Evolutionary conservation across 768 basidiomycete species (phyloP), one percentile per base, ranked within the genome.

Genomic region (Phaffia tasmanica): DNA sequence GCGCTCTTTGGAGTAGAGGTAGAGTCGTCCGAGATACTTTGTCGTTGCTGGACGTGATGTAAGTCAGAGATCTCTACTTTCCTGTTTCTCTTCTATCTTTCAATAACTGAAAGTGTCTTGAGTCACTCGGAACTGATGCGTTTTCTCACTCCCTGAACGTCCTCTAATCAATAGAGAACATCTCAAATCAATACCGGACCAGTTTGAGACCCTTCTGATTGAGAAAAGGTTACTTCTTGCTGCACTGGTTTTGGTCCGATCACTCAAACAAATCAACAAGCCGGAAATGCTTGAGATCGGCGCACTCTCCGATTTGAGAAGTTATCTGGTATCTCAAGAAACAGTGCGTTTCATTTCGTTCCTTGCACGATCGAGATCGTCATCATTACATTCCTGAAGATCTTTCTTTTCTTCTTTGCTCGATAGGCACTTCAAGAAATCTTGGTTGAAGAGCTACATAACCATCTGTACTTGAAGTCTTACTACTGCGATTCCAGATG

Each of bases 1-100:
- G 85, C 56, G 91, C 89, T 72, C 79, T 98, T 30, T 92, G 90
- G 86, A 82, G 86, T 46, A 81, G 93, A 72, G 87, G 88, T 63
- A 88, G 93, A 72, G 86, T 83, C n/a, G 77, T 98, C 23, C 88
- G 94, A 73, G 95, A 98, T 76, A 98, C 98, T 91, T 81, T 93
- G 73, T 84, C 84, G 54, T 81, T 97, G n/a, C 75, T 99, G 69
- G 92, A 97, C 75, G 87, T 90, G 73, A 94, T 98, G 94, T 93
- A 71, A 69, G 87, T 76, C 6, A 25, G 58, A 59, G 6, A 18
- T 15, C 23, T 58, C 14, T 21, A 50, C 35, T 53, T n/a, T 46
- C 27, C 27, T 18, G 1, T 4, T 14, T 49, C 9, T 42, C 23
- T 48, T 42, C 9, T 19, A 32, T 11, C 32, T 30, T 23, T 56